Percentiles rank a stretch among this genome's conserved stretches.
phyloP scores from a whole-genome alignment of 2,329 filamentous ascomycete genomes.

The Corynespora cassiicola region DNA sequence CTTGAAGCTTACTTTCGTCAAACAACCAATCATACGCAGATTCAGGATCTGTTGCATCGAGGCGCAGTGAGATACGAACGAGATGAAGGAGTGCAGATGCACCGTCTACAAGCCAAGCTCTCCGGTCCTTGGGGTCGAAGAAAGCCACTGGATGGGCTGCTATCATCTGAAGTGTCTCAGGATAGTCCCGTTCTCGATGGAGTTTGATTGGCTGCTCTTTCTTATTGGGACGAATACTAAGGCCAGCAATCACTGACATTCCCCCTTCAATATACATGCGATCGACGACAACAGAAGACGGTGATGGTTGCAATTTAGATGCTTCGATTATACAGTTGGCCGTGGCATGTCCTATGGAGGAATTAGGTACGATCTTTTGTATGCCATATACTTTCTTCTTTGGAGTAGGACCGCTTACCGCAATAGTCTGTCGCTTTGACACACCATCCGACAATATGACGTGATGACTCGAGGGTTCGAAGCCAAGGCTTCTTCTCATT shows the following conservation, averaged over 20 bases:
- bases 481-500: background rate
- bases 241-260: conserved; percentile 1
- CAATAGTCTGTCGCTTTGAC: conserved; percentile 4
- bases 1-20: conserved; percentile 2
- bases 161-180: background rate
- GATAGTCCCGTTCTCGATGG: conserved; percentile 6
- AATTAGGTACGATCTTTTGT: background rate
- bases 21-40: conserved; percentile 8
- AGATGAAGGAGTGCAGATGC: conserved; percentile 47
- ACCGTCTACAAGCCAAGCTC: conserved; percentile 48
- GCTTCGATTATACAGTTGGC: background rate
- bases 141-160: conserved; percentile 15
- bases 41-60: conserved; percentile 2
- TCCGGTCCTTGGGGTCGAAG: conserved; percentile 28
- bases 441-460: conserved; percentile 9
- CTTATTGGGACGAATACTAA: conserved; percentile 3
- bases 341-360: background rate
- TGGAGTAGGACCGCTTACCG: conserved; percentile 1
- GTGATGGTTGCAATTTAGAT: background rate
- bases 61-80: conserved; percentile 4
- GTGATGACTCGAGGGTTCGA: background rate
- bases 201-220: conserved; percentile 7
- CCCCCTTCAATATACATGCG: conserved; percentile 8
- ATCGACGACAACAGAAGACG: conserved; percentile 4
- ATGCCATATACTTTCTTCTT: too few relatives aligned